These are phyloP conservation scores for Agastache rugosa DNA, from an alignment of 257 asterid species.

Conservation along the genomic window DNA sequence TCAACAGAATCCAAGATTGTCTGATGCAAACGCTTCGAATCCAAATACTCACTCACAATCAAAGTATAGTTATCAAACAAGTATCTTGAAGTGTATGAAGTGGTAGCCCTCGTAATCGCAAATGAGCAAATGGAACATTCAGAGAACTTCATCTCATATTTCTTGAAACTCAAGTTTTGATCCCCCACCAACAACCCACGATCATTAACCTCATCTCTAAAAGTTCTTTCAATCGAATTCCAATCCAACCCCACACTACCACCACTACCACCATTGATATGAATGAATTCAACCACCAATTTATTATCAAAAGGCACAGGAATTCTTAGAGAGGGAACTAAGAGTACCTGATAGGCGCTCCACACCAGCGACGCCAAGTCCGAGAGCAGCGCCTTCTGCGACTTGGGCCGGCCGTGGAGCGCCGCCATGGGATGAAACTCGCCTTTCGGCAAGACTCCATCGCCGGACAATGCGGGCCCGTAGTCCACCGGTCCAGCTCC, in stretches of 20 bases:
- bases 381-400: slow-evolving; percentile 77
- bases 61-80: slow-evolving; percentile 90
- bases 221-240: slow-evolving; percentile 65
- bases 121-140: slow-evolving; percentile 87
- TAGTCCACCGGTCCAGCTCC: slow-evolving; percentile 99
- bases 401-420: slow-evolving; percentile 82
- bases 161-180: slow-evolving; percentile 79
- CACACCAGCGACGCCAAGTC: slow-evolving; percentile 87
- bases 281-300: slow-evolving; percentile 76
- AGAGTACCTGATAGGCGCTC: slow-evolving; percentile 95
- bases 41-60: slow-evolving; percentile 96
- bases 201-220: slow-evolving; percentile 64
- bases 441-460: slow-evolving; percentile 89
- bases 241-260: slow-evolving; percentile 70
- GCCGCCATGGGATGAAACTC: slow-evolving; percentile 95
- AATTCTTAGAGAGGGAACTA: slow-evolving; percentile 88
- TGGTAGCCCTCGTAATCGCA: slow-evolving; percentile 80
- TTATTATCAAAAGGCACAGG: slow-evolving; percentile 76
- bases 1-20: slow-evolving; percentile 66
- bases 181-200: slow-evolving; percentile 69
- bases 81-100: slow-evolving; percentile 90
- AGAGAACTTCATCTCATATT: slow-evolving; percentile 62
- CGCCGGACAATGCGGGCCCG: slow-evolving; percentile 92
- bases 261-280: slow-evolving; percentile 51
- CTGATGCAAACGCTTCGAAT: slow-evolving; percentile 83